Percentiles rank a stretch among this genome's conserved stretches.
Evolutionary conservation across 768 basidiomycete genomes (phyloP).

Genomic region (Coprinellus micaceus): DNA sequence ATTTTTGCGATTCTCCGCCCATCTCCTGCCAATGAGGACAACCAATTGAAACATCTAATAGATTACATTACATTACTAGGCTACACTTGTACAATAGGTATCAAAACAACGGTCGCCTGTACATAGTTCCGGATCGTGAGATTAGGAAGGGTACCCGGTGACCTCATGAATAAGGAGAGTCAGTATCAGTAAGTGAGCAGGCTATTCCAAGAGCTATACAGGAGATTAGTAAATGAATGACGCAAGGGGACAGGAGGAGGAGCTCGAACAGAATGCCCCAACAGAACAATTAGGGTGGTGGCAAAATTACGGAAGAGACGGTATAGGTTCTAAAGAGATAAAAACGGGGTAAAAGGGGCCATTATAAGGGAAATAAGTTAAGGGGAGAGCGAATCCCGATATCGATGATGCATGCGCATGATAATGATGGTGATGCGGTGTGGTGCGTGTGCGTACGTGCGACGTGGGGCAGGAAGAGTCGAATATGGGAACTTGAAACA

Average conservation of each 20-base stretch:
- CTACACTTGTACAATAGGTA: not conserved
- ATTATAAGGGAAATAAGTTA: slow-evolving; percentile 23
- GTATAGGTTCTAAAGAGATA: slow-evolving; percentile 13
- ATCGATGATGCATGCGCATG: slow-evolving; percentile 1
- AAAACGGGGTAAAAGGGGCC: slow-evolving; percentile 11
- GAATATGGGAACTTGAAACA: slow-evolving; percentile 26
- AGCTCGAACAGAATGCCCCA: slow-evolving; percentile 6
- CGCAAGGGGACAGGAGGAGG: slow-evolving; percentile 17
- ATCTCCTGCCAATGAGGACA: not conserved
- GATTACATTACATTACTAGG: not conserved
- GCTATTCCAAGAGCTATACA: not conserved
- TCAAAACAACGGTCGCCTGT: not conserved
- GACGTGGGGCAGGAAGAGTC: slow-evolving; percentile 1
- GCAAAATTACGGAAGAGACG: slow-evolving; percentile 14
- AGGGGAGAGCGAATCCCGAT: slow-evolving; percentile 10
- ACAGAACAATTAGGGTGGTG: not conserved
- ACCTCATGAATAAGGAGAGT: not conserved
- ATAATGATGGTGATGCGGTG: slow-evolving; percentile 3
- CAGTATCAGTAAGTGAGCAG: not conserved
- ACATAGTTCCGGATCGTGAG: not conserved
- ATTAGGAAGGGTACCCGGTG: not conserved
- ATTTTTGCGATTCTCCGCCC: not conserved
- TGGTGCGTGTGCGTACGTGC: slow-evolving; percentile 1
- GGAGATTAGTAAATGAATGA: not conserved
- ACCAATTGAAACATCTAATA: not conserved